Percentiles rank a stretch among this genome's conserved stretches.
These are phyloP conservation scores for Rhodotorula sp. DNA, from an alignment of 1,284 basidiomycete genomes.

Conservation along the genomic window DNA sequence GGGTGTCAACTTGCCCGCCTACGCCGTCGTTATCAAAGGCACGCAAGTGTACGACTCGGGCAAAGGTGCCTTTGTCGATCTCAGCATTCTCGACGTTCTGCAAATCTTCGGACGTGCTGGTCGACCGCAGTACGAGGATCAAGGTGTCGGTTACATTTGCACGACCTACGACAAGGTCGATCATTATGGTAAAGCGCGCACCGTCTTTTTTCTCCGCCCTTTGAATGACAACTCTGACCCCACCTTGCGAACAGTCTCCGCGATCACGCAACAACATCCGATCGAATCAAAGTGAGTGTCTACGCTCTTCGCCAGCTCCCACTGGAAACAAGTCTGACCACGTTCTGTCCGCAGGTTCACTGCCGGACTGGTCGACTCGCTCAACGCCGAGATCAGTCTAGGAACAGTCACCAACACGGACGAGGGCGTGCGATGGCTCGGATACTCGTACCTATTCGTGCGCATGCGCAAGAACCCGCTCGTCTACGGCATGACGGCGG, in stretches of 20 bases:
- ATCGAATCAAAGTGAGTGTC: slow-evolving; percentile 85
- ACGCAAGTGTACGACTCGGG: slow-evolving; percentile 92
- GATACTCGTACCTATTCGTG: slow-evolving; percentile 96
- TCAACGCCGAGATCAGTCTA: slow-evolving; percentile 93
- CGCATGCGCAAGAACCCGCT: slow-evolving; percentile 92
- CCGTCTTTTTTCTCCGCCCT: too few relatives aligned
- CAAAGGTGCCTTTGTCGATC: slow-evolving; percentile 84
- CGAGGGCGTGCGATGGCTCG: slow-evolving; percentile 92
- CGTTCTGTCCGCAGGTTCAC: slow-evolving; percentile 62
- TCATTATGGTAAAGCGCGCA: slow-evolving; percentile 68
- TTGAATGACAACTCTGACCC: slow-evolving; percentile 14
- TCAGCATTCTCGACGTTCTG: slow-evolving; percentile 92
- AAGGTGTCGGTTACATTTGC: slow-evolving; percentile 95
- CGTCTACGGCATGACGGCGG: slow-evolving; percentile 81
- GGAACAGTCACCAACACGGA: slow-evolving; percentile 85
- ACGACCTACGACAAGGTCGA: slow-evolving; percentile 88
- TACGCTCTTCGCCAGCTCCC: background rate
- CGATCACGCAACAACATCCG: slow-evolving; percentile 62
- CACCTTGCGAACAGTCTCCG: slow-evolving; percentile 24
- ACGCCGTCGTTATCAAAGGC: slow-evolving; percentile 95
- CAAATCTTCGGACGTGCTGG: slow-evolving; percentile 94
- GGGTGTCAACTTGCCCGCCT: slow-evolving; percentile 99
- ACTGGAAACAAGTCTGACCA: background rate
- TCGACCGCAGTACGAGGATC: slow-evolving; percentile 89
- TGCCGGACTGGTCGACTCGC: slow-evolving; percentile 79